Conservation (phyloP, 352 stramenopile genomes). For the Pythium phragmiticola region DNA sequence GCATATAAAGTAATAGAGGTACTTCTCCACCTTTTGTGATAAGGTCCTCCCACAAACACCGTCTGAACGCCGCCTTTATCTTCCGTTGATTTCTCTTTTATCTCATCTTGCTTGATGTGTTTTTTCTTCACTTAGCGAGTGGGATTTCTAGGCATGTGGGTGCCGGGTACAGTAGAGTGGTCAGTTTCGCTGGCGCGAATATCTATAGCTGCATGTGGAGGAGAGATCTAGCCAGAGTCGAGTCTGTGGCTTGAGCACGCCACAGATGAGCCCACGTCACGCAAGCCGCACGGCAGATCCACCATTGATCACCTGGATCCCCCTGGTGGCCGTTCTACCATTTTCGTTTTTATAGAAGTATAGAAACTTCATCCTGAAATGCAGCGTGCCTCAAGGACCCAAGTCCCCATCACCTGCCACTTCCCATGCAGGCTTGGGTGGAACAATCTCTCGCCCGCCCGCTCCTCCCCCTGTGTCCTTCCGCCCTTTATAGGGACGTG, state of each 20-base stretch:
- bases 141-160: slow-evolving; percentile 6
- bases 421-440: slow-evolving; percentile 13
- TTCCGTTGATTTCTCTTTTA: slow-evolving; percentile 8
- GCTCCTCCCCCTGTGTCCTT: background rate
- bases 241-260: slow-evolving; percentile 1
- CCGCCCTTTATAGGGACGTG: background rate
- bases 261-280: slow-evolving; percentile 7
- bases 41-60: background rate
- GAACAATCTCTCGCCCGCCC: slow-evolving; percentile 14
- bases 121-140: background rate
- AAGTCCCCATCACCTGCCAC: slow-evolving; percentile 13
- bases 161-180: slow-evolving; percentile 3
- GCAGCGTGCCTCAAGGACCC: slow-evolving; percentile 4
- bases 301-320: background rate
- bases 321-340: slow-evolving; percentile 7
- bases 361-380: slow-evolving; percentile 7
- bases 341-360: slow-evolving; percentile 11
- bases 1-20: background rate
- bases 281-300: background rate
- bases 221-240: slow-evolving; percentile 3
- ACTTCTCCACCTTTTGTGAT: slow-evolving; percentile 6
- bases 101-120: background rate
- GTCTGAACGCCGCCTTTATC: slow-evolving; percentile 1
- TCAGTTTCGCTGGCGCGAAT: slow-evolving; percentile 9
- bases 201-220: background rate